A percentile compares a stretch with the other conserved stretches of the same genome.
Evolutionary conservation across 2,329 filamentous ascomycete species (phyloP).

Genomic region (Hymenoscyphus salicellus): DNA sequence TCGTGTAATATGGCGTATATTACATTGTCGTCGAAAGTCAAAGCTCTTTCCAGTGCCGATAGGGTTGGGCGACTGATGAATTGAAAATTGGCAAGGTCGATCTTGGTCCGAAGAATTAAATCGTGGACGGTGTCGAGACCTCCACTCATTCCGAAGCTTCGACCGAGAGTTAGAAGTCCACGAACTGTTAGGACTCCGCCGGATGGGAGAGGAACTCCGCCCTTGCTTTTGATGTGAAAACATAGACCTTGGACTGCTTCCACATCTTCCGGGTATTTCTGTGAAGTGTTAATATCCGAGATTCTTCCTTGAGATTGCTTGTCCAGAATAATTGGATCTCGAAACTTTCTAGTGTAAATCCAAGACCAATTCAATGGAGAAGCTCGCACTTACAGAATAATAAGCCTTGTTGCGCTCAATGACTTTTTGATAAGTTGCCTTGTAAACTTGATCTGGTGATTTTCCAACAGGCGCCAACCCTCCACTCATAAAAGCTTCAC

Average conservation of each 20-base stretch:
- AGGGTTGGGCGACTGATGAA: slow-evolving; percentile 72
- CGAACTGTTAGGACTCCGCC: slow-evolving; percentile 71
- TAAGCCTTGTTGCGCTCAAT: slow-evolving; percentile 72
- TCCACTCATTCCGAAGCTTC: slow-evolving; percentile 72
- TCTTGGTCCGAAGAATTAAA: slow-evolving; percentile 65
- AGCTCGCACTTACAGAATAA: slow-evolving; percentile 23
- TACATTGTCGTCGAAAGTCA: slow-evolving; percentile 70
- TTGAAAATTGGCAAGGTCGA: slow-evolving; percentile 74
- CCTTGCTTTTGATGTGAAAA: slow-evolving; percentile 58
- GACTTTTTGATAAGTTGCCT: slow-evolving; percentile 66
- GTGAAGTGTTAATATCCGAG: slow-evolving; percentile 39
- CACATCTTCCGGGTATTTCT: slow-evolving; percentile 80
- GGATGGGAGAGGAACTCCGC: slow-evolving; percentile 62
- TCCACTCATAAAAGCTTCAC: slow-evolving; percentile 80
- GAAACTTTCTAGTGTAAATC: not conserved
- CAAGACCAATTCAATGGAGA: not conserved
- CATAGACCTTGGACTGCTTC: slow-evolving; percentile 65
- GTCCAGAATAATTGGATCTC: too few relatives aligned
- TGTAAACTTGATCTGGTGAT: slow-evolving; percentile 72
- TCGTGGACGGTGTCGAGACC: slow-evolving; percentile 74
- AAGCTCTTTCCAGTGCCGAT: slow-evolving; percentile 61
- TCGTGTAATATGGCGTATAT: slow-evolving; percentile 89
- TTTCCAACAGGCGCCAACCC: slow-evolving; percentile 76
- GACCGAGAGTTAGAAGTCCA: slow-evolving; percentile 73
- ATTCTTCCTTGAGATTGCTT: not conserved